Evolutionary conservation across 352 stramenopile species (phyloP), one percentile per base, ranked within the genome.

Genomic region (Blastocystis sp.): DNA sequence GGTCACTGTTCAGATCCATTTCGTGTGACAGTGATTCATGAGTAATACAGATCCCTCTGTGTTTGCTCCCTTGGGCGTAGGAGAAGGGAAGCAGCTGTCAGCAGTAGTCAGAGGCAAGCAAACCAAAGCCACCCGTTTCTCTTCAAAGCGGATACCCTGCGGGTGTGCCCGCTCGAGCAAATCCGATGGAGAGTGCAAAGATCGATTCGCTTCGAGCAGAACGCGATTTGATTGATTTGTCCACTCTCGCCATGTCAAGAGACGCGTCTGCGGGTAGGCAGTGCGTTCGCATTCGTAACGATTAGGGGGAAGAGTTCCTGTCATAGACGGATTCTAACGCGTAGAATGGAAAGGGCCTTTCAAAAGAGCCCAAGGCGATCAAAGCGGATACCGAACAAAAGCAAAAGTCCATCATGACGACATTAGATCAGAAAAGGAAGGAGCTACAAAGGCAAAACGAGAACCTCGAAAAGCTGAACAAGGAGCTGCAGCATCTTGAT

Each of bases 401-500:
- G 40, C 78, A 88, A 19, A 23, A 88, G 41, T 52, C 78, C 17
- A 88, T 88, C 43, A 23, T 79, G 48, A 64, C 67, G 62, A 67
- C 64, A 0, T 53, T 88, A 19, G 78, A 78, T 48, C 43, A 76
- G 28, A 76, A 79, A 23, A 79, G 70, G 28, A 88, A 88, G 61
- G 67, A 88, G 40, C 53, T 88, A 40, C 64, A 79, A 34, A 76
- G 66, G 45, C 56, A 88, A 61, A 88, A 88, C 14, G 78, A 88
- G 38, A 23, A 38, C 9, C 79, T 88, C 45, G 78, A 88, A 10
- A 74, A 61, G 52, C 19, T 88, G 3, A 88, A 88, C 66, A 28
- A 23, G 17, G 78, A 88, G 34, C 59, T 88, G 23, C 43, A 88
- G 62, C 64, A 48, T 19, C 48, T 88, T n/a, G 78, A 88, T 34